These are phyloP conservation scores for Huntiella decipiens DNA, from an alignment of 2,329 filamentous ascomycete genomes.

Conservation along the genomic window DNA sequence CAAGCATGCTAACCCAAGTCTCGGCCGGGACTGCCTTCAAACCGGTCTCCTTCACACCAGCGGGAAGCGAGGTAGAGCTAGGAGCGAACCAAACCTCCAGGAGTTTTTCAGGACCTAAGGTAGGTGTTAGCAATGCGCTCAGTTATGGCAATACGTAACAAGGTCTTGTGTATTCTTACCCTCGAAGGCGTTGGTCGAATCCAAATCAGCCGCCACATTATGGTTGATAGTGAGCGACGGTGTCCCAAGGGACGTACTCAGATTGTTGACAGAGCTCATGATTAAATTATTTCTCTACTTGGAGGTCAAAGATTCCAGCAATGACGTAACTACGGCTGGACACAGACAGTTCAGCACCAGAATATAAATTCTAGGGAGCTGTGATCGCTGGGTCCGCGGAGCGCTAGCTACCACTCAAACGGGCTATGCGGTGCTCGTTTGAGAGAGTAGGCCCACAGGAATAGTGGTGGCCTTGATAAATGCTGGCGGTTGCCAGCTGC, in stretches of 20 bases:
- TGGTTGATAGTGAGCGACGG: conserved; percentile 93
- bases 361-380: conserved; percentile 6
- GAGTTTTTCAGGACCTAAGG: conserved; percentile 74
- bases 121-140: background rate
- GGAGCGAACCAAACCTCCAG: conserved; percentile 96
- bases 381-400: conserved; percentile 45
- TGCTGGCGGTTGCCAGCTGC: conserved; percentile 80
- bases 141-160: background rate
- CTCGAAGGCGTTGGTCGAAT: conserved; percentile 93
- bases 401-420: conserved; percentile 96
- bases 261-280: conserved; percentile 12
- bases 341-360: conserved; percentile 9
- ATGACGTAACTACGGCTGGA: background rate
- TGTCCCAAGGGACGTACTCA: conserved; percentile 50
- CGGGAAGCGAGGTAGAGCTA: conserved; percentile 52
- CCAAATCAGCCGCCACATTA: conserved; percentile 77
- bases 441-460: conserved; percentile 96
- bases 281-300: background rate
- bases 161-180: conserved; percentile 27
- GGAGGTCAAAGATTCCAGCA: conserved; percentile 10
- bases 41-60: conserved; percentile 51
- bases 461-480: conserved; percentile 32
- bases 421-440: conserved; percentile 84
- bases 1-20: conserved; percentile 90
- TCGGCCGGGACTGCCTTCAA: conserved; percentile 72